Evolutionary conservation across 2,329 filamentous ascomycete species (phyloP), one percentile per base, ranked within the genome.

Genomic region (Xylariaceae sp.): DNA sequence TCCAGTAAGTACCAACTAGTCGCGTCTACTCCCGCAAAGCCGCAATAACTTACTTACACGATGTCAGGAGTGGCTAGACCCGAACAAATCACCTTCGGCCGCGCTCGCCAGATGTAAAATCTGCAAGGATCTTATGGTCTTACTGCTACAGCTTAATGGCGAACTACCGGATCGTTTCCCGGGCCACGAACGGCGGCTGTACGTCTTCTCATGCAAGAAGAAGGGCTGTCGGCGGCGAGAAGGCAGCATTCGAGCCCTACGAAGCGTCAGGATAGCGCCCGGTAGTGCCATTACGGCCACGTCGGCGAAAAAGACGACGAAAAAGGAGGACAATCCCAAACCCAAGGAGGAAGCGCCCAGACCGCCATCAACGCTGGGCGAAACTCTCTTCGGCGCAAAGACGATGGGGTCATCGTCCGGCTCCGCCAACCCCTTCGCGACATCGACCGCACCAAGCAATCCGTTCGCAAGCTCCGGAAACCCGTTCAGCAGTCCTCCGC

Each of bases 101-200:
- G 79, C 87, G 0, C 81, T 96, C 9, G 91, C 90, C 20, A 89
- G 87, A 74, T 99, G 95, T 79, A 91, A 90, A 74, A 83, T 90
- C 63, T 99, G 95, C 84, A 90, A 91, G 64, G 84, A 87, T 50
- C 75, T 91, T 50, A 91, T 97, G 85, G 87, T 86, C 1, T 81
- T 98, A 10, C 83, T 99, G 2, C 83, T 99, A 45, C 92, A 99
- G 74, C 83, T 99, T 23, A 91, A 99, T 74, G 93, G 86, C 67
- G 92, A 97, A 71, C 81, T 98, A 2, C 93, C 92, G 14, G 89
- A 93, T 52, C 82, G 86, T 47, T 97, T 96, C 68, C 89, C 92
- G 1, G 86, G 88, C 53, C 91, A 98, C 74, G 91, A 97, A 68
- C 83, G 95, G 64, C 85, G 93, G 59, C 72, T 99, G 18, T 98